Base-by-base conservation (phyloP, 345 rosid species). In the Melaleuca quinquenervia region DNA sequence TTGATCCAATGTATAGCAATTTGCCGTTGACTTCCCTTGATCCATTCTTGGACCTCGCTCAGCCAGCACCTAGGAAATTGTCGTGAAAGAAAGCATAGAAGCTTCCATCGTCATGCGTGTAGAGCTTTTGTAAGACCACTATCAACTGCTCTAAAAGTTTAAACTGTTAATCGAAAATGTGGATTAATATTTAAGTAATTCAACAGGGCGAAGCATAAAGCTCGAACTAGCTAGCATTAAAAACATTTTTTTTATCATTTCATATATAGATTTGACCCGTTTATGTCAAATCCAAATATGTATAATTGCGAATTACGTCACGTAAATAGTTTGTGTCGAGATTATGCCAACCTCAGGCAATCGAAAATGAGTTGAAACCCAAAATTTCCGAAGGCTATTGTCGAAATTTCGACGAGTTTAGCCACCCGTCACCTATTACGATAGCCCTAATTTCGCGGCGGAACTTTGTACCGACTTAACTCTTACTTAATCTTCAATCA, bases 231-330 rank as follows among this genome's bases (percentile, higher is more conserved):
- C 76, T 24, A 1, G 45, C 76, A 32, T 6, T 14, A 2, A 7
- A 0, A 62, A 3, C 20, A 20, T 44, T 52, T 74, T 13, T 29
- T 22, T 45, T 54, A 26, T 60, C 14, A 6, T 26, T 45, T 32
- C 83, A 58, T 52, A 20, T 27, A 18, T 44, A 3, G n/a, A 62
- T 60, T 60, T 29, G 36, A 41, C 29, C n/a, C 20, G 1, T 7
- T 0, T 0, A 18, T 64, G 11, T 64, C 12, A 18, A 18, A 84
- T 49, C 58, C 8, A 2, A 1, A 32, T 24, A 14, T 10, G 45
- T 16, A 0, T 5, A 6, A 10, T 84, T 1, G 22, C 48, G 1
- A 13, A 27, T 51, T 0, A 3, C 11, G 36, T 58, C 36, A 6
- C 5, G 18, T 3, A 6, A 0, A 12, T 5, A 6, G 18, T 58